Conservation (phyloP, 2,329 filamentous ascomycete genomes). For the Pseudogymnoascus sp. region DNA sequence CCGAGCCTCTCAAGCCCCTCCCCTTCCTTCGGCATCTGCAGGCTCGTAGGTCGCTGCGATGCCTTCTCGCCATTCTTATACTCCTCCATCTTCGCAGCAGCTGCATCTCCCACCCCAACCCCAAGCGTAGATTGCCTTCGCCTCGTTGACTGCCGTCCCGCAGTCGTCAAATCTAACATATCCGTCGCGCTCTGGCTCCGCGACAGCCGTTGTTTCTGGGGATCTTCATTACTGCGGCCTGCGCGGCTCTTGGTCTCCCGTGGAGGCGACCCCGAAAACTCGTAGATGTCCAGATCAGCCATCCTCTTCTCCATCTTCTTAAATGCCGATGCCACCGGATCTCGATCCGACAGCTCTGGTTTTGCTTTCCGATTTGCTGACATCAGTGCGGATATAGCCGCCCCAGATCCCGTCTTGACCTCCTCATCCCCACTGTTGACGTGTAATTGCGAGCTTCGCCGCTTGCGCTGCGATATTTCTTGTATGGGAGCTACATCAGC, state of each 20-base stretch:
- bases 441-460: slow-evolving; percentile 26
- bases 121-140: slow-evolving; percentile 26
- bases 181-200: slow-evolving; percentile 4
- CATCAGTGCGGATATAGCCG: slow-evolving; percentile 26
- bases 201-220: neutral
- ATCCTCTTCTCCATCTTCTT: slow-evolving; percentile 16
- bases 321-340: slow-evolving; percentile 8
- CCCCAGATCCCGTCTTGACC: slow-evolving; percentile 17
- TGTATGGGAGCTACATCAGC: slow-evolving; percentile 21
- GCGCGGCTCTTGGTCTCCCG: neutral
- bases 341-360: slow-evolving; percentile 20
- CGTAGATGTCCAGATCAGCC: slow-evolving; percentile 25
- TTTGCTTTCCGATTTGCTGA: slow-evolving; percentile 24
- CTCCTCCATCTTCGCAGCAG: slow-evolving; percentile 14
- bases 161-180: neutral
- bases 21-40: slow-evolving; percentile 14
- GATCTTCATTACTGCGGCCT: neutral
- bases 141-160: slow-evolving; percentile 11
- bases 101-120: slow-evolving; percentile 15
- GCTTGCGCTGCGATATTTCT: slow-evolving; percentile 25
- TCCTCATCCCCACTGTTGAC: slow-evolving; percentile 12
- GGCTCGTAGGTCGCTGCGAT: slow-evolving; percentile 16
- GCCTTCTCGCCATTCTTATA: slow-evolving; percentile 19
- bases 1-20: slow-evolving; percentile 26
- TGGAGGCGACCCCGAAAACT: slow-evolving; percentile 23